phyloP scores from a whole-genome alignment of 306 rosid genomes.

The Ochetophila trinervis region DNA sequence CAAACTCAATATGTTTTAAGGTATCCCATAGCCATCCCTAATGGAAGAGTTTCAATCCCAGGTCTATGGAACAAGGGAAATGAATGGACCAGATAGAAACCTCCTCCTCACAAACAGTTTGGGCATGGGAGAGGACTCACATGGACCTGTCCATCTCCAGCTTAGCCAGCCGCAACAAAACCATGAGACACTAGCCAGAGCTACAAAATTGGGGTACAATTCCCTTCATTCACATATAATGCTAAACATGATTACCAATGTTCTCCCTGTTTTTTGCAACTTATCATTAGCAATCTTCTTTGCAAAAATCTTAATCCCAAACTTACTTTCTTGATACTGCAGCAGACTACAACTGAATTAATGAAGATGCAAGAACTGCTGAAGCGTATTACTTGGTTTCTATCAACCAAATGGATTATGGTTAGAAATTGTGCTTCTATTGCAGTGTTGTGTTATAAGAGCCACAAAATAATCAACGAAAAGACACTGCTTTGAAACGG shows the following conservation, averaged over 20 bases:
- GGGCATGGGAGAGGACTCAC: slow-evolving; percentile 50
- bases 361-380: slow-evolving; percentile 31
- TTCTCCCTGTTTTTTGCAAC: too few species aligned
- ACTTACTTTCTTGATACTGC: slow-evolving; percentile 32
- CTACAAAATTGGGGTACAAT: slow-evolving; percentile 65
- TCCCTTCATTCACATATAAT: slow-evolving; percentile 19
- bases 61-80: slow-evolving; percentile 72
- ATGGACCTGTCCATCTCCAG: slow-evolving; percentile 70
- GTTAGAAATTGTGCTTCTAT: slow-evolving; percentile 36
- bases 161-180: slow-evolving; percentile 76
- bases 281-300: slow-evolving; percentile 1
- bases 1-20: slow-evolving; percentile 12
- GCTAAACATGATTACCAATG: slow-evolving; percentile 18
- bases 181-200: slow-evolving; percentile 38
- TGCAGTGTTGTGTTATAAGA: slow-evolving; percentile 29
- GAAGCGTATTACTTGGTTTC: slow-evolving; percentile 27
- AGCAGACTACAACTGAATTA: slow-evolving; percentile 67
- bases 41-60: slow-evolving; percentile 39
- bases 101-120: slow-evolving; percentile 44
- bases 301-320: slow-evolving; percentile 32
- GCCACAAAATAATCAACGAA: slow-evolving; percentile 27
- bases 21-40: slow-evolving; percentile 36
- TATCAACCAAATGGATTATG: slow-evolving; percentile 38
- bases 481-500: slow-evolving; percentile 28
- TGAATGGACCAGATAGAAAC: slow-evolving; percentile 37